Evolutionary conservation across 768 basidiomycete species (phyloP).

Genomic region (Dacryopinax primogenitus): DNA sequence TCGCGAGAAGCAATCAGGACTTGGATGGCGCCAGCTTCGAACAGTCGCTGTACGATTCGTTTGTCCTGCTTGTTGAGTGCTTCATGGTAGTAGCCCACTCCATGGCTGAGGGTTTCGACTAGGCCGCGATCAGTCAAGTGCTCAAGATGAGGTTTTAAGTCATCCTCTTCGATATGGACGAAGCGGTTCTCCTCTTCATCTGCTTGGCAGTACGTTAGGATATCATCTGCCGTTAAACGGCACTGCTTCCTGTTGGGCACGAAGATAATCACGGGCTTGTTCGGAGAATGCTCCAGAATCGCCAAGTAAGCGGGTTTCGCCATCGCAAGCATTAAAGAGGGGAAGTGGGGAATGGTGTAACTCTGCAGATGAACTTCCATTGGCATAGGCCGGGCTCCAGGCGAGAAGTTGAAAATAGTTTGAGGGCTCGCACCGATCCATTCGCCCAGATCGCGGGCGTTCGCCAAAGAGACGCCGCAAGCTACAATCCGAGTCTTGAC

Average conservation of each 20-base stretch:
- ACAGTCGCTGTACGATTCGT: slow-evolving; percentile 80
- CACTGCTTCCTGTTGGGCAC: slow-evolving; percentile 90
- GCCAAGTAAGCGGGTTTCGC: slow-evolving; percentile 95
- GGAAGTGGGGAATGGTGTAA: slow-evolving; percentile 94
- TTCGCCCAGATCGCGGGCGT: slow-evolving; percentile 88
- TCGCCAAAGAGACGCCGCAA: slow-evolving; percentile 87
- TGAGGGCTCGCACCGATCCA: slow-evolving; percentile 95
- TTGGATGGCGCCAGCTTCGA: slow-evolving; percentile 89
- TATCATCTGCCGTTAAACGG: slow-evolving; percentile 82
- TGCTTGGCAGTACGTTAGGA: slow-evolving; percentile 75
- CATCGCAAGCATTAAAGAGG: slow-evolving; percentile 97
- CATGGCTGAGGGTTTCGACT: slow-evolving; percentile 70
- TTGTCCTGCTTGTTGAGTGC: slow-evolving; percentile 86
- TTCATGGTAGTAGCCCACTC: slow-evolving; percentile 92
- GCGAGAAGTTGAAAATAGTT: slow-evolving; percentile 83
- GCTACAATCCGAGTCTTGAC: slow-evolving; percentile 88
- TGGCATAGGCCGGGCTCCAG: slow-evolving; percentile 87
- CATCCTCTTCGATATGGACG: slow-evolving; percentile 72
- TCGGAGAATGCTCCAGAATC: slow-evolving; percentile 71
- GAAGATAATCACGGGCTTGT: slow-evolving; percentile 81
- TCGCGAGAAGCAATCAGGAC: slow-evolving; percentile 92
- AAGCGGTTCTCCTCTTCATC: slow-evolving; percentile 77
- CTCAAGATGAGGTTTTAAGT: slow-evolving; percentile 78
- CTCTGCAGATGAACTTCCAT: slow-evolving; percentile 97
- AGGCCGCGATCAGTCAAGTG: slow-evolving; percentile 65